Base-by-base conservation (phyloP, 768 basidiomycete genomes). In the Austroboletus festivus region DNA sequence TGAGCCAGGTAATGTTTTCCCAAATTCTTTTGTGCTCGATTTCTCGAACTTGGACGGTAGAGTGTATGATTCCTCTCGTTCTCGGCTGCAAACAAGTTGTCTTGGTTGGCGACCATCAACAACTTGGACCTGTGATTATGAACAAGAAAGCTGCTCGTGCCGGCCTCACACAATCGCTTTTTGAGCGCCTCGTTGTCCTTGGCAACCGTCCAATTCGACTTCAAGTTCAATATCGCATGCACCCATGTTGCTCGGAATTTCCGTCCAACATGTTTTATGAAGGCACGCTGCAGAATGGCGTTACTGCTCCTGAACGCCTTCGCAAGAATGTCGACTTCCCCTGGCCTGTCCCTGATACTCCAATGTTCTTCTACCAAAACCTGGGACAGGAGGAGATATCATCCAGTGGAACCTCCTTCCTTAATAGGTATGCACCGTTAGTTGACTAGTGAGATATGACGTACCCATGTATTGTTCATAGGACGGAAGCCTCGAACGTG, bases 221-320 rank as follows among this genome's bases (percentile, higher is more conserved):
- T 23, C 95, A 98, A 71, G 96, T 99, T 23, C 96, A 99, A 70
- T 99, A 99, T 64, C 94, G 96, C 68, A 99, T 99, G 96, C 96
- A 99, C 66, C 96, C 96, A 8, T 98, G 95, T 68, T 76, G 98
- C 45, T 98, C 96, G 38, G 94, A 98, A 70, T 99, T 99, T 75
- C 95, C 96, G 3, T 95, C 93, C 50, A 99, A 99, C 71, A 99
- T 99, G 96, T 98, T 99, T 75, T 99, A 99, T 68, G 96, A 99
- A 65, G 96, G 96, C 20, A 95, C 95, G 0, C 71, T 99, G 22
- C 96, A 99, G 71, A 99, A 99, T 65, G 96, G 96, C 66, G 96
- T 99, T 46, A 99, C 96, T 11, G 96, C 96, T 15, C 96, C 96
- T 4, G 96, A 99, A 67, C 82, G 96, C 34, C 73, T 99, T 54